Evolutionary conservation across 2,329 filamentous ascomycete species (phyloP).

Genomic region (Emericellopsis cladophorae): DNA sequence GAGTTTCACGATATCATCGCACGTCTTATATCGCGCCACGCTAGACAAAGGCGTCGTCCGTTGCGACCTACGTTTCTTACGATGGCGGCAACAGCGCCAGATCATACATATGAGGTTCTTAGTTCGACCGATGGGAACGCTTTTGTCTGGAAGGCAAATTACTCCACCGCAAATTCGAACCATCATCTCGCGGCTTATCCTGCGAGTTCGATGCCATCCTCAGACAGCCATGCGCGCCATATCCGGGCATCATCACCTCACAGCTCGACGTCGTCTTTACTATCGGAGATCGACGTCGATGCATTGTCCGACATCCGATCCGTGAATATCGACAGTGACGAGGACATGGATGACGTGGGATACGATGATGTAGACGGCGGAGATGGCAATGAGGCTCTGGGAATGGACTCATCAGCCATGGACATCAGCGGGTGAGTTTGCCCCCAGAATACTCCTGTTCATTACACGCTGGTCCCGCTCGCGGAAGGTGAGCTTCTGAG

Average conservation of each 20-base stretch:
- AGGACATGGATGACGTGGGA: background rate
- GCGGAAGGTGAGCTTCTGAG: background rate
- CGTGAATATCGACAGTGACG: conserved; percentile 15
- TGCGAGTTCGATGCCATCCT: conserved; percentile 16
- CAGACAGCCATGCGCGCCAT: conserved; percentile 12
- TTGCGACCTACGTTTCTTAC: no score
- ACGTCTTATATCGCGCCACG: no score
- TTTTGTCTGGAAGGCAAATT: no score
- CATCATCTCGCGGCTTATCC: conserved; percentile 5
- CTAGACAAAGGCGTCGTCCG: no score
- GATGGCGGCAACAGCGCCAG: background rate
- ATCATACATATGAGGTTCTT: background rate
- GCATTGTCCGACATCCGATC: conserved; percentile 25
- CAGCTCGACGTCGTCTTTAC: conserved; percentile 14
- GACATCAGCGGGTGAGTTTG: conserved; percentile 3
- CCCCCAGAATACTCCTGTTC: conserved; percentile 6
- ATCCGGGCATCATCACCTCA: conserved; percentile 8
- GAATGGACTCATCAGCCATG: background rate
- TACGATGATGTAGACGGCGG: conserved; percentile 7
- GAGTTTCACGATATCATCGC: no score
- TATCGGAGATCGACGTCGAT: conserved; percentile 27
- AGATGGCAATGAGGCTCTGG: background rate
- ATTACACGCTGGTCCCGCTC: conserved; percentile 7
- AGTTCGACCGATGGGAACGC: no score
- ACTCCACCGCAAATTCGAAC: background rate